Base-by-base conservation (phyloP, 2,329 filamentous ascomycete genomes). In the Taxawa tesnikishii region DNA sequence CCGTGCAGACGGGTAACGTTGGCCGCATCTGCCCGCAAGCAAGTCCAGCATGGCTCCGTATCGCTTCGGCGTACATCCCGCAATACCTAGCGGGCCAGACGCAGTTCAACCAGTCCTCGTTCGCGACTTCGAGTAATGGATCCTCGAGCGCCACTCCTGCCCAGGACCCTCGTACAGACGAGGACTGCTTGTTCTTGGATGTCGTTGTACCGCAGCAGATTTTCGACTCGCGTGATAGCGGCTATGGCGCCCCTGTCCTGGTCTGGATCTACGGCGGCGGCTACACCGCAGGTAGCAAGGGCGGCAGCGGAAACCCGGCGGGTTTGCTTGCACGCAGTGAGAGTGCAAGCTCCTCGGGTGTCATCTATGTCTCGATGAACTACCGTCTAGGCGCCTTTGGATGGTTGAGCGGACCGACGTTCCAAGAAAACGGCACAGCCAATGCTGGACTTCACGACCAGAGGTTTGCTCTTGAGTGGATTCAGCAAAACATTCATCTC, bases 391-490 rank as follows among this genome's bases (percentile, higher is more conserved):
- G 65, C 2, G 61, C 59, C 4, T 62, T 68, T 43, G 65, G 65
- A 4, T 69, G 54, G 51, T 47, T 65, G 32, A 56, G 55, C 8
- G 67, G 59, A 26, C 55, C 59, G 13, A 62, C 49, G 15, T 53
- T 65, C 27, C 54, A 60, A 18, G 41, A 47, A 12, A 50, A 60
- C 37, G 65, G 63, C 4, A 55, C 54, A 3, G 51, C 63, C 3
- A 73, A 73, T 41, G 60, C 58, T 6, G 68, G 59, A 3, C 50
- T 72, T 0, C 54, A 62, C 32, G 69, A 74, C 37, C 70, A 75
- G 44, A 57, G 66, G 9, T 53, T 71, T 12, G 68, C 68, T 15
- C 51, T 77, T 6, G 55, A 73, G 41, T 77, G 72, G 72, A 59
- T 75, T 3, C 60, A 68, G 33, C 46, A 62, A 25, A 54, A 71